Conservation (phyloP, 371 early-diverging fungal species). For the Saksenaea vasiformis region DNA sequence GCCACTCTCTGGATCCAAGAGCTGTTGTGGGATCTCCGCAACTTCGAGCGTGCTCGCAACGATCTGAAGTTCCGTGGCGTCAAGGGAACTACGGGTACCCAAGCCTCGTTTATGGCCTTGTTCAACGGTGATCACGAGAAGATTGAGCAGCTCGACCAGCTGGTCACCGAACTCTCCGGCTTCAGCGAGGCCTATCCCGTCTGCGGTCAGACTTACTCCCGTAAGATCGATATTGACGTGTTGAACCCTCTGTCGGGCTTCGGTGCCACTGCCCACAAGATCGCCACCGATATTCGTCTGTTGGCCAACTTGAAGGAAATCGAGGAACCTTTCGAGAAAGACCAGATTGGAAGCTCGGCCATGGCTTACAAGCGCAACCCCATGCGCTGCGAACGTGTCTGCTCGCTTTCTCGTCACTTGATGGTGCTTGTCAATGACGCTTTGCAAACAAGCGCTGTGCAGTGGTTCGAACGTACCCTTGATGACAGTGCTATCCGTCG, state of each 20-base stretch:
- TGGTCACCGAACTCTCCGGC: conserved; percentile 89
- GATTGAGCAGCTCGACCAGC: conserved; percentile 85
- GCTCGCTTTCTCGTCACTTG: conserved; percentile 94
- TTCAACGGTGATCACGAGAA: conserved; percentile 95
- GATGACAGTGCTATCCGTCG: conserved; percentile 97
- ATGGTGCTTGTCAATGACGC: conserved; percentile 91
- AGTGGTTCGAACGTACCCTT: conserved; percentile 97
- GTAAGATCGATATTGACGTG: conserved; percentile 96
- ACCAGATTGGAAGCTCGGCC: conserved; percentile 97
- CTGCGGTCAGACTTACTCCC: conserved; percentile 97
- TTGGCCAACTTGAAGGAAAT: conserved; percentile 96
- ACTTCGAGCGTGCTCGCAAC: conserved; percentile 85
- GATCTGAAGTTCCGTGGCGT: conserved; percentile 95
- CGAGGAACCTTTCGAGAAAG: conserved; percentile 98
- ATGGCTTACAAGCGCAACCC: conserved; percentile 99
- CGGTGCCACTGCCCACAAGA: conserved; percentile 96
- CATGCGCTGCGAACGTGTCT: conserved; percentile 97
- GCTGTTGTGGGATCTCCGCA: conserved; percentile 93
- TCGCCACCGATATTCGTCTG: conserved; percentile 95
- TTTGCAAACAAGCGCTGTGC: conserved; percentile 87
- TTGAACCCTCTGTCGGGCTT: conserved; percentile 87
- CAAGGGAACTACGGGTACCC: conserved; percentile 99
- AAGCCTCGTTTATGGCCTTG: conserved; percentile 95
- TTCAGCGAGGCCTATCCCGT: conserved; percentile 88
- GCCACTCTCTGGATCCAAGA: conserved; percentile 97